phyloP scores from a whole-genome alignment of 2,329 filamentous ascomycete genomes.

The Sporothrix brasiliensis region DNA sequence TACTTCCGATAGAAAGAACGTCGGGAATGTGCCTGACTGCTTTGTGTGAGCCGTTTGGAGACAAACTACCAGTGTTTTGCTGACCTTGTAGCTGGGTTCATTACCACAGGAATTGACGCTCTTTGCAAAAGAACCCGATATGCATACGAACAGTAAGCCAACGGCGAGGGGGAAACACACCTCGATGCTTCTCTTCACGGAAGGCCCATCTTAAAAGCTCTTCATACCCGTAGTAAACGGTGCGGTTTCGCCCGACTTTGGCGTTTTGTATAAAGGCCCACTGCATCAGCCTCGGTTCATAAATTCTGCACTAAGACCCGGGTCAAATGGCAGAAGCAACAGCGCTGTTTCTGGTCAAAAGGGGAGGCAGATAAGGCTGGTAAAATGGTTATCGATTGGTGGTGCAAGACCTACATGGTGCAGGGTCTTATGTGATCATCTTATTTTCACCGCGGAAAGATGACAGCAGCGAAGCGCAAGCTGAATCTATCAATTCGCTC shows the following conservation, averaged over 20 bases:
- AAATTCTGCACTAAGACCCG: not conserved
- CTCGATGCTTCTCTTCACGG: not conserved
- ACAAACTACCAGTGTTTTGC: not conserved
- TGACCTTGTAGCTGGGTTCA: not conserved
- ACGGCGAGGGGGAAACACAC: not conserved
- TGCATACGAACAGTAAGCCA: not conserved
- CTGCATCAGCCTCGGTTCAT: not conserved
- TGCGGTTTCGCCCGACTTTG: constrained; percentile 2
- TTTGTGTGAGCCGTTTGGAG: too few relatives aligned
- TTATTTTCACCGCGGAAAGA: not conserved
- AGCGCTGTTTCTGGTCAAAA: not conserved
- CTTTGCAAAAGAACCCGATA: too few relatives aligned
- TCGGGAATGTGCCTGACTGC: not conserved
- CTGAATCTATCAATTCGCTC: not conserved
- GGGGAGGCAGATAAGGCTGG: not conserved
- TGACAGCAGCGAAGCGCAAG: not conserved
- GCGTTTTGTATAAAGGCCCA: not conserved
- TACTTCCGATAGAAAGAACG: not conserved
- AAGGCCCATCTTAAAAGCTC: not conserved
- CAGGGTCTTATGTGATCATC: constrained; percentile 1
- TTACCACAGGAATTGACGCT: not conserved
- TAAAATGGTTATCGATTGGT: not conserved
- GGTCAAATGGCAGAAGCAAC: not conserved
- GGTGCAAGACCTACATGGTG: not conserved
- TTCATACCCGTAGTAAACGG: not conserved